phyloP scores from a whole-genome alignment of 495 filamentous ascomycete species.

The Daldinia concentrica region DNA sequence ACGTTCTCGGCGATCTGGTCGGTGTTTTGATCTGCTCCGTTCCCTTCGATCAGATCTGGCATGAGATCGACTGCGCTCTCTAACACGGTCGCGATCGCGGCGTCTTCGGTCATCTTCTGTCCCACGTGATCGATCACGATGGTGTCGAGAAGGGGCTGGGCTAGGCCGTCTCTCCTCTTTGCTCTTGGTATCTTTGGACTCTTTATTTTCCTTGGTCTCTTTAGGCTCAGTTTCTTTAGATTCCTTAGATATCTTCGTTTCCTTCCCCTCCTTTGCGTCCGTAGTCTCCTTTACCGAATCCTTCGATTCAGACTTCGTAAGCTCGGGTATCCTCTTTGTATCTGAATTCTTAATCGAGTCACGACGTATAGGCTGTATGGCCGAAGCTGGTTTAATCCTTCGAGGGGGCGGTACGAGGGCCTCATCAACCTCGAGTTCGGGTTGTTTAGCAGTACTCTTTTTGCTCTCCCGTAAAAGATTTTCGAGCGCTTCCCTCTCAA shows the following conservation, averaged over 20 bases:
- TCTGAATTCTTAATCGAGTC: slow-evolving; percentile 55
- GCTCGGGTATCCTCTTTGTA: slow-evolving; percentile 46
- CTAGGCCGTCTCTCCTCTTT: slow-evolving; percentile 49
- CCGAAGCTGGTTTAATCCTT: slow-evolving; percentile 61
- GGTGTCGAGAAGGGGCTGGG: slow-evolving; percentile 44
- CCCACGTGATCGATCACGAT: slow-evolving; percentile 24
- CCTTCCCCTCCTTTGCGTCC: slow-evolving; percentile 34
- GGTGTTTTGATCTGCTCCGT: slow-evolving; percentile 38
- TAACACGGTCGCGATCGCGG: slow-evolving; percentile 41
- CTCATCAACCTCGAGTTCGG: slow-evolving; percentile 63
- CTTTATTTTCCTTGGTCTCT: slow-evolving; percentile 37
- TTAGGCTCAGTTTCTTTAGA: slow-evolving; percentile 41
- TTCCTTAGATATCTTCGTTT: slow-evolving; percentile 26
- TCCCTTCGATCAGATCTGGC: slow-evolving; percentile 34
- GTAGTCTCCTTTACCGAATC: slow-evolving; percentile 33
- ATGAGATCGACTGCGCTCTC: slow-evolving; percentile 42
- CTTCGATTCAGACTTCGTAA: slow-evolving; percentile 45
- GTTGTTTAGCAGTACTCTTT: slow-evolving; percentile 53
- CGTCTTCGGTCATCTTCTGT: slow-evolving; percentile 26
- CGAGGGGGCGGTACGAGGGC: slow-evolving; percentile 63
- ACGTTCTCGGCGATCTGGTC: slow-evolving; percentile 47
- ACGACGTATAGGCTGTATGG: slow-evolving; percentile 62
- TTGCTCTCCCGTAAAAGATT: slow-evolving; percentile 65
- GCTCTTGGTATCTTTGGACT: slow-evolving; percentile 27
- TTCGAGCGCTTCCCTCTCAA: slow-evolving; percentile 64